These are phyloP conservation scores for Solanum chilense DNA, from an alignment of 257 asterid species.

Conservation along the genomic window DNA sequence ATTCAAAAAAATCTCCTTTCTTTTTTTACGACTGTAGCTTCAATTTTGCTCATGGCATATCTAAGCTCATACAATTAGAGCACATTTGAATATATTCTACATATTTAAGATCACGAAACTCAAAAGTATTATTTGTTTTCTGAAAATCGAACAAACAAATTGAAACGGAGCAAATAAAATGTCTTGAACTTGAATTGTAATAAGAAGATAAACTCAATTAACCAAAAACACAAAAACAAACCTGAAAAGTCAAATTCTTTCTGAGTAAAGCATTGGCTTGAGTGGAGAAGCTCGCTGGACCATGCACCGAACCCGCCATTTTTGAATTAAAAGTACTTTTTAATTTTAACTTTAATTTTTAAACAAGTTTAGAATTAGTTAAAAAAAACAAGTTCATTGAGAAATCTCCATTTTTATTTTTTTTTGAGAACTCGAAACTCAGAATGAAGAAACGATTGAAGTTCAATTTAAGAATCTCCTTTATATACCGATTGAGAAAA, in stretches of 20 bases:
- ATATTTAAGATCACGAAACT: neutral
- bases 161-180: neutral
- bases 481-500: neutral
- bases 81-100: neutral
- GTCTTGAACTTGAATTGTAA: neutral
- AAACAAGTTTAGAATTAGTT: neutral
- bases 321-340: neutral
- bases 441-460: neutral
- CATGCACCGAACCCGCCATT: constrained; percentile 31
- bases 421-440: neutral
- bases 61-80: neutral
- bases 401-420: neutral
- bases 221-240: neutral
- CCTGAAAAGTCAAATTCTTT: constrained; percentile 91
- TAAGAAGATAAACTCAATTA: neutral
- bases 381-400: neutral
- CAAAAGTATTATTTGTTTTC: neutral
- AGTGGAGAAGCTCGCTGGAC: constrained; percentile 64
- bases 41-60: neutral
- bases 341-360: neutral
- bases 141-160: neutral
- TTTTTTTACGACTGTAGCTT: neutral
- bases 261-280: constrained; percentile 88
- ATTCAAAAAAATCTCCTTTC: neutral
- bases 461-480: neutral